Conservation (phyloP, 441 rosid species). For the Pelargonium citronellum region DNA sequence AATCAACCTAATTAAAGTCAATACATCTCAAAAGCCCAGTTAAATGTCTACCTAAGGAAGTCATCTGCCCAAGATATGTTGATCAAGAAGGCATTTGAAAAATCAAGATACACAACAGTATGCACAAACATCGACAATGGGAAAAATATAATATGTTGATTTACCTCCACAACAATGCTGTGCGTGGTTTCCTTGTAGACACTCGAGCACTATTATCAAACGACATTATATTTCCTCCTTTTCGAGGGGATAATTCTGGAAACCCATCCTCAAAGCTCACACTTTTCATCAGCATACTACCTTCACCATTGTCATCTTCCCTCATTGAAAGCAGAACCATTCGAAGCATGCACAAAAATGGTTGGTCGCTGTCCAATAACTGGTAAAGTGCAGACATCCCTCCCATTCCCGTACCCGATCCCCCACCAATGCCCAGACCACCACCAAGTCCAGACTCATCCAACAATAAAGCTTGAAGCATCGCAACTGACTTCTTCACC, state of each 20-base stretch:
- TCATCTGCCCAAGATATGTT: not conserved
- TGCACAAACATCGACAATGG: conserved; percentile 2
- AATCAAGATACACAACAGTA: not conserved
- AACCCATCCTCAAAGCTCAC: conserved; percentile 44
- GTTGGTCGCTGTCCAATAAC: conserved; percentile 96
- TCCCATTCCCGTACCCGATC: conserved; percentile 99
- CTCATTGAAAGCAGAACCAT: conserved; percentile 99
- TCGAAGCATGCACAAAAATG: conserved; percentile 98
- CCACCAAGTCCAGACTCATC: conserved; percentile 99
- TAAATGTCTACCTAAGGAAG: not conserved
- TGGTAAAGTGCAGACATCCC: conserved; percentile 98
- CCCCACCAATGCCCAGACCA: conserved; percentile 99
- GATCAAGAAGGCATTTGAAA: not conserved
- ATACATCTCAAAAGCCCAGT: not conserved
- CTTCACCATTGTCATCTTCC: conserved; percentile 91
- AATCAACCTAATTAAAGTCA: not conserved
- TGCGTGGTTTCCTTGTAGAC: conserved; percentile 62
- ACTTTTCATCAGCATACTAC: conserved; percentile 66
- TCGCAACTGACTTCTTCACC: conserved; percentile 87
- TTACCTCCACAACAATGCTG: conserved; percentile 98
- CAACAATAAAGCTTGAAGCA: conserved; percentile 95
- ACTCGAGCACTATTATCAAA: conserved; percentile 53
- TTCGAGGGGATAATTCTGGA: conserved; percentile 44
- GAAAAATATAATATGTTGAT: conserved; percentile 1
- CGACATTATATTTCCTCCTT: conserved; percentile 34